phyloP scores from a whole-genome alignment of 2,329 filamentous ascomycete genomes.

The Huntiella bhutanensis region DNA sequence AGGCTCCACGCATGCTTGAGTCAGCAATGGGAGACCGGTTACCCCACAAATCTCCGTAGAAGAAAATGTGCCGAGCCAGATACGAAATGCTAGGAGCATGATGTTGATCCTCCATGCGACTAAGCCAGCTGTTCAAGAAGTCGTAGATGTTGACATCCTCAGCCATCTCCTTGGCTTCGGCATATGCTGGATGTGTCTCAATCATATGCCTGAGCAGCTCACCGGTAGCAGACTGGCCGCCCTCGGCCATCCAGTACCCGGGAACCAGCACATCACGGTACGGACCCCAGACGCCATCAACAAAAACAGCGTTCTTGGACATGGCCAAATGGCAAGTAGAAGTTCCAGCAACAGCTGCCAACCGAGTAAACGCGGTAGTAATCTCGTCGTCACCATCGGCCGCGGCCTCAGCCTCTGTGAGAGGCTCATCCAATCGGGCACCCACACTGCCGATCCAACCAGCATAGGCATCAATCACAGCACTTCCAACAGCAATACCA shows the following conservation, averaged over 20 bases:
- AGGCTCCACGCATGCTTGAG: slow-evolving; percentile 74
- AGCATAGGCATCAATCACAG: slow-evolving; percentile 95
- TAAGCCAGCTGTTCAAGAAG: slow-evolving; percentile 75
- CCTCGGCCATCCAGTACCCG: slow-evolving; percentile 90
- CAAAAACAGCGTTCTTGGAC: slow-evolving; percentile 83
- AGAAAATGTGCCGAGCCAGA: slow-evolving; percentile 86
- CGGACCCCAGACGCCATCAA: slow-evolving; percentile 89
- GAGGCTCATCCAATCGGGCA: slow-evolving; percentile 64
- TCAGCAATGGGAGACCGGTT: slow-evolving; percentile 91
- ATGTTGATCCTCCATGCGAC: slow-evolving; percentile 49
- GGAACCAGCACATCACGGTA: slow-evolving; percentile 89
- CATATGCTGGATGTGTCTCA: slow-evolving; percentile 83
- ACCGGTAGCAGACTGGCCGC: slow-evolving; percentile 88
- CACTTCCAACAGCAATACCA: slow-evolving; percentile 83
- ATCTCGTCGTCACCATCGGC: slow-evolving; percentile 43
- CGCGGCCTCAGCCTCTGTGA: slow-evolving; percentile 13
- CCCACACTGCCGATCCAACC: slow-evolving; percentile 99
- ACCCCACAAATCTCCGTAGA: slow-evolving; percentile 94
- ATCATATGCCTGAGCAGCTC: slow-evolving; percentile 87
- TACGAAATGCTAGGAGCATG: slow-evolving; percentile 64
- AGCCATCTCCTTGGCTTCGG: slow-evolving; percentile 57
- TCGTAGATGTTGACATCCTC: slow-evolving; percentile 85
- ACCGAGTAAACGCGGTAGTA: slow-evolving; percentile 77
- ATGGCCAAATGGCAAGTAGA: slow-evolving; percentile 96
- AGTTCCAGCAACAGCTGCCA: slow-evolving; percentile 87